Evolutionary conservation across 306 rosid species (phyloP).

Genomic region (Gastrolobium bilobum): DNA sequence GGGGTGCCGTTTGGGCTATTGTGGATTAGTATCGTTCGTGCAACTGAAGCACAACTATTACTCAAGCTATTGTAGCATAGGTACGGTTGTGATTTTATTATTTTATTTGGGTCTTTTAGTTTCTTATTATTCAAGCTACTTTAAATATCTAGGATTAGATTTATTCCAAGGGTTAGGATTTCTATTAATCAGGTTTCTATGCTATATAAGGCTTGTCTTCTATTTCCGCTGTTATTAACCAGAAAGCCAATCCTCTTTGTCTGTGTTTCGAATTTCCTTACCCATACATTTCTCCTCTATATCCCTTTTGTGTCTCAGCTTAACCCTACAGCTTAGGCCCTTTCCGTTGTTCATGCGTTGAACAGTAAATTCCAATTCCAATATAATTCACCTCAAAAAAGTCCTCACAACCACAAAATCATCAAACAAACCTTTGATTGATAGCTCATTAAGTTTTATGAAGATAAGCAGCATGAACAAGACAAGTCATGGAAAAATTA

Average conservation of each 20-base stretch:
- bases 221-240: background rate
- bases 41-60: slow-evolving; percentile 9
- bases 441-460: background rate
- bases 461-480: background rate
- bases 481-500: background rate
- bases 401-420: slow-evolving; percentile 13
- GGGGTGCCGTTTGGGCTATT: background rate
- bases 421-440: background rate
- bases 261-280: slow-evolving; percentile 6
- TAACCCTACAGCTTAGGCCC: background rate
- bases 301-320: background rate
- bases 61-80: background rate
- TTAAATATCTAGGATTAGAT: background rate
- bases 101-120: background rate
- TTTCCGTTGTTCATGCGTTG: slow-evolving; percentile 7
- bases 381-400: slow-evolving; percentile 5
- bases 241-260: background rate
- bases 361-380: slow-evolving; percentile 11
- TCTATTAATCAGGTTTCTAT: background rate
- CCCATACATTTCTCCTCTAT: background rate
- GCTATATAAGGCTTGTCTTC: background rate
- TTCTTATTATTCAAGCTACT: background rate
- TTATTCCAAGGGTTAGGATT: background rate
- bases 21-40: background rate
- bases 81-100: background rate